Base-by-base conservation (phyloP, 2,329 filamentous ascomycete species). In the Clathrospora elynae region DNA sequence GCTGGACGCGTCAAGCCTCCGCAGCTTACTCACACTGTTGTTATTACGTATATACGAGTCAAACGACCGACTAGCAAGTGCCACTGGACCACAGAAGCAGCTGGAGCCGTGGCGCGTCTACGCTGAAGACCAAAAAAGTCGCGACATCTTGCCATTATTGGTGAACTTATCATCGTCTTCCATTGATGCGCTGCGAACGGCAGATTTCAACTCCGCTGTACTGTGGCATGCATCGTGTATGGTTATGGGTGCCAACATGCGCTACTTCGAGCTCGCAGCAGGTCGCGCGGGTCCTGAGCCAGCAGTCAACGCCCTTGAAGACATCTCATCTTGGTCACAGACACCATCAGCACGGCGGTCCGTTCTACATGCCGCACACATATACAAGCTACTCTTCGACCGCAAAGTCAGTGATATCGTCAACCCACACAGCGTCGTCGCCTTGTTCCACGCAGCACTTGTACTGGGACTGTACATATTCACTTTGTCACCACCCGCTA, bases 211-310 rank as follows among this genome's bases (percentile, higher is more conserved):
- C 35, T 74, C 75, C 3, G 59, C 74, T 1, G 67, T 79, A 3
- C 71, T 78, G 24, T 80, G 78, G 78, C 77, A 80, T 49, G 73
- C 75, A 29, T 73, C 78, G 38, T 78, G 75, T 51, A 77, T 79
- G 71, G 73, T 72, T 51, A 68, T 80, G 2, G 74, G 76, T 0
- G 72, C 77, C 3, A 78, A 80, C 41, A 72, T 78, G 6, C 75
- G 76, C 33, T 73, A 78, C 18, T 80, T 80, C 42, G 76, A 80
- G 41, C 62, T 78, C 11, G 77, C 76, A 4, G 77, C 77, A 8
- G 77, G 77, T 4, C 75, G 76, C 25, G 66, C 71, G 3, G 78
- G 77, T 3, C 71, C 77, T 0, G 64, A 50, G 2, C 72, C 75
- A 10, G 78, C 75, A 5, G 70, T 71, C 4, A 72, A 73, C 30